phyloP scores from a whole-genome alignment of 2,329 filamentous ascomycete species.

The Verticillium tricorpus region DNA sequence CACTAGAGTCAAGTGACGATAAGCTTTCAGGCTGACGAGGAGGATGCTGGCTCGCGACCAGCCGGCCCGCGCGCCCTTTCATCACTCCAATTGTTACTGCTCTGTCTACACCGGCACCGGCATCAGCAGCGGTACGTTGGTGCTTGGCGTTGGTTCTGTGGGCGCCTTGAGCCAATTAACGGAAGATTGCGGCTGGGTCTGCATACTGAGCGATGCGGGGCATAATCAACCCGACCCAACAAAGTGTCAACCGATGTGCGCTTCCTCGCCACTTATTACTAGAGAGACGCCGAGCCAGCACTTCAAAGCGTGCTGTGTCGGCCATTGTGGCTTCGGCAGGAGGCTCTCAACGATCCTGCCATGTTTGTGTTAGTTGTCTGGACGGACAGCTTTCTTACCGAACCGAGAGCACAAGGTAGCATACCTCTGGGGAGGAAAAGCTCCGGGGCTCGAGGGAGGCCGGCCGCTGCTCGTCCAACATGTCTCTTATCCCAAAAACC shows the following conservation, averaged over 20 bases:
- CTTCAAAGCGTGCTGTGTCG: background rate
- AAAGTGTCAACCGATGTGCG: background rate
- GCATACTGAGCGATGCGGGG: background rate
- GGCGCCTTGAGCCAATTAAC: background rate
- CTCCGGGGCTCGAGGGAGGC: too few species aligned
- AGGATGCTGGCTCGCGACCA: too few species aligned
- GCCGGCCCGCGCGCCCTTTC: too few species aligned
- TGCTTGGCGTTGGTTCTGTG: background rate
- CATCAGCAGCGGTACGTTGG: background rate
- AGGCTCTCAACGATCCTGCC: background rate
- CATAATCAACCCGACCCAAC: background rate
- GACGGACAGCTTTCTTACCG: too few species aligned
- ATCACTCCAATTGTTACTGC: too few species aligned
- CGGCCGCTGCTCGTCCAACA: too few species aligned
- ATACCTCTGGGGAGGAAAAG: too few species aligned
- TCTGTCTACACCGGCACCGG: background rate
- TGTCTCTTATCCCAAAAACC: too few species aligned
- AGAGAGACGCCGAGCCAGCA: background rate
- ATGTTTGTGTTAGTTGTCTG: too few species aligned
- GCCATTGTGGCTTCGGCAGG: background rate
- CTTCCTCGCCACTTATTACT: background rate
- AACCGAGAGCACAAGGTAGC: too few species aligned
- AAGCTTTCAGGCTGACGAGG: too few species aligned
- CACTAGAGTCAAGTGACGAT: too few species aligned
- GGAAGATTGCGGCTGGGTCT: background rate